Conservation (phyloP, 495 filamentous ascomycete species). For the Neurospora africana region DNA sequence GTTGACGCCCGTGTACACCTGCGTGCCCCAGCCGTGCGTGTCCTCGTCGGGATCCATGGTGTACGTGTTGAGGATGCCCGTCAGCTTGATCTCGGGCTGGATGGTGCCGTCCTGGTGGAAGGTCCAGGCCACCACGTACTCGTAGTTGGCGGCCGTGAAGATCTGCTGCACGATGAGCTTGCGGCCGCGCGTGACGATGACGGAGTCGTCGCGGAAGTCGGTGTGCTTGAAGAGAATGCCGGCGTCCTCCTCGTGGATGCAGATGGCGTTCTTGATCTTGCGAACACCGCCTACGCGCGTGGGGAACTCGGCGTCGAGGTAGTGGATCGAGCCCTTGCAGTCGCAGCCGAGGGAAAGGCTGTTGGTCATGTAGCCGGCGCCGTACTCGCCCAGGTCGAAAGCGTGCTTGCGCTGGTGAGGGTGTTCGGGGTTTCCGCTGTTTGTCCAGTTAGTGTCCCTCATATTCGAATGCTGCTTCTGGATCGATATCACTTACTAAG, state of each 20-base stretch:
- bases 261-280: constrained; percentile 91
- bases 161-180: constrained; percentile 87
- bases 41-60: constrained; percentile 75
- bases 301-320: constrained; percentile 72
- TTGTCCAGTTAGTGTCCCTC: neutral
- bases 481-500: constrained; percentile 40
- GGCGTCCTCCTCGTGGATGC: constrained; percentile 90
- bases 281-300: constrained; percentile 66
- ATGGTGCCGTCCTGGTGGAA: constrained; percentile 92
- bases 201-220: constrained; percentile 84
- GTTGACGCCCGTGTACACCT: constrained; percentile 57
- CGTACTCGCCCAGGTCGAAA: constrained; percentile 90
- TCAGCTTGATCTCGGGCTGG: constrained; percentile 90
- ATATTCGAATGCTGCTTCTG: neutral
- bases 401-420: constrained; percentile 93
- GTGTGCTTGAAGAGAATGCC: constrained; percentile 95
- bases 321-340: constrained; percentile 92
- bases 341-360: constrained; percentile 81
- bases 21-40: constrained; percentile 81
- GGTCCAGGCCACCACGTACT: constrained; percentile 88
- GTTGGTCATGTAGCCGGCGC: constrained; percentile 94
- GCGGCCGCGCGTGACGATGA: constrained; percentile 75
- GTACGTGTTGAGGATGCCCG: constrained; percentile 92
- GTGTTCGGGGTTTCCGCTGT: constrained; percentile 69
- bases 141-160: constrained; percentile 96